Conservation (phyloP, 805 yeast species). For the Lachancea dasiensis region DNA sequence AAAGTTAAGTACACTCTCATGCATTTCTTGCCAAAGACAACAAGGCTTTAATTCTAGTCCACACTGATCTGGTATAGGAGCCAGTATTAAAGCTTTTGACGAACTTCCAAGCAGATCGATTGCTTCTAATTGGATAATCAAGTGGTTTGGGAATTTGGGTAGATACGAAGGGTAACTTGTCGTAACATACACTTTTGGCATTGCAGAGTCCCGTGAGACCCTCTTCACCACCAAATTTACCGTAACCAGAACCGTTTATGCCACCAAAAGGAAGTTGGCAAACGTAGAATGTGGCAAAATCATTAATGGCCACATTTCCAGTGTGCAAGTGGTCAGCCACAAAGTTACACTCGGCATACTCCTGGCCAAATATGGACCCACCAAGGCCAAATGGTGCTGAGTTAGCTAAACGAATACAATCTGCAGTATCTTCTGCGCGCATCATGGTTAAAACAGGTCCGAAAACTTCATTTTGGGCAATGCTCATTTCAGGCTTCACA, state of each 20-base stretch:
- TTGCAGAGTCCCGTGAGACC: slow-evolving; percentile 87
- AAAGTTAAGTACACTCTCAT: neutral
- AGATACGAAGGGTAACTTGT: slow-evolving; percentile 68
- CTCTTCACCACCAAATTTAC: slow-evolving; percentile 97
- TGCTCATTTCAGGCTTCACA: slow-evolving; percentile 67
- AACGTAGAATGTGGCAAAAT: slow-evolving; percentile 92
- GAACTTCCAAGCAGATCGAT: slow-evolving; percentile 81
- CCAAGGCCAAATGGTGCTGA: slow-evolving; percentile 87
- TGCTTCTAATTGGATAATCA: slow-evolving; percentile 85
- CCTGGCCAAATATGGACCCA: slow-evolving; percentile 77
- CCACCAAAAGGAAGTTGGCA: slow-evolving; percentile 99
- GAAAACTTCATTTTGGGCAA: slow-evolving; percentile 88
- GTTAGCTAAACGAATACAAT: slow-evolving; percentile 75
- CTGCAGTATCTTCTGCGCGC: slow-evolving; percentile 57
- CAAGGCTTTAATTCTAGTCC: slow-evolving; percentile 59
- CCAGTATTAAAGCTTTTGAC: slow-evolving; percentile 76
- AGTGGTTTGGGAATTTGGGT: slow-evolving; percentile 82
- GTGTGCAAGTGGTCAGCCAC: slow-evolving; percentile 61
- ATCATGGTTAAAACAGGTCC: slow-evolving; percentile 86
- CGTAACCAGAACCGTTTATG: slow-evolving; percentile 85
- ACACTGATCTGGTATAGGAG: slow-evolving; percentile 69
- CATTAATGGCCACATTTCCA: slow-evolving; percentile 96
- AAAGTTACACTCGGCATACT: slow-evolving; percentile 48
- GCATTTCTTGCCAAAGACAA: slow-evolving; percentile 46
- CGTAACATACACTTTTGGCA: slow-evolving; percentile 83